These are phyloP conservation scores for Aspergillus leporis DNA, from an alignment of 495 filamentous ascomycete genomes.

Conservation along the genomic window DNA sequence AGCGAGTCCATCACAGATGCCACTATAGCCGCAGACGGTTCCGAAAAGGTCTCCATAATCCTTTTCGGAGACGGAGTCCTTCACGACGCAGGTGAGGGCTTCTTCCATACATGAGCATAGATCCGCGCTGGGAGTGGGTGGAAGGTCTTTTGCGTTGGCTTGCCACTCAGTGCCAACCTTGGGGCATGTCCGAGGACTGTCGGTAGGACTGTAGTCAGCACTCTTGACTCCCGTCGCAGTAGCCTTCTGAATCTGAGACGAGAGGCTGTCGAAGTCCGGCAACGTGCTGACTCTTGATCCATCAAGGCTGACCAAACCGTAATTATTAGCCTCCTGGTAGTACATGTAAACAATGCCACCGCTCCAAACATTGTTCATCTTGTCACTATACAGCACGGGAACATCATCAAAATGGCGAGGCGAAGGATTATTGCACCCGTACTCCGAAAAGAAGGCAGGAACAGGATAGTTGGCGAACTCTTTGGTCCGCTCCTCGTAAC, in stretches of 20 bases:
- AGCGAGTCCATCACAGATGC: conserved; percentile 69
- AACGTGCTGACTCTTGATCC: conserved; percentile 53
- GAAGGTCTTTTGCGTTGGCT: conserved; percentile 62
- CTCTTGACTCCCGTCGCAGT: conserved; percentile 62
- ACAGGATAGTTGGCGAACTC: conserved; percentile 85
- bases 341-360: conserved; percentile 97
- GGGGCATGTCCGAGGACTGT: conserved; percentile 72
- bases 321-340: conserved; percentile 84
- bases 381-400: conserved; percentile 66
- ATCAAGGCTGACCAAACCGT: conserved; percentile 72
- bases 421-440: conserved; percentile 81
- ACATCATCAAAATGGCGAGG: conserved; percentile 85
- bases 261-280: conserved; percentile 71
- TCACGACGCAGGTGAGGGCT: conserved; percentile 65
- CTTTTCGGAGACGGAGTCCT: conserved; percentile 44
- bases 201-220: conserved; percentile 69
- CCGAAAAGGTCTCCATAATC: conserved; percentile 68
- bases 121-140: conserved; percentile 74
- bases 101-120: conserved; percentile 82
- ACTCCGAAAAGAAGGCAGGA: conserved; percentile 94
- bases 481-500: conserved; percentile 71
- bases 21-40: conserved; percentile 62
- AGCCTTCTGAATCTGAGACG: conserved; percentile 64
- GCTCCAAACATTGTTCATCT: conserved; percentile 88
- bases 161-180: conserved; percentile 60